A percentile compares a stretch with the other conserved stretches of the same genome.
Evolutionary conservation across 1,284 basidiomycete species (phyloP).

Genomic region (Moniliophthora roreri): DNA sequence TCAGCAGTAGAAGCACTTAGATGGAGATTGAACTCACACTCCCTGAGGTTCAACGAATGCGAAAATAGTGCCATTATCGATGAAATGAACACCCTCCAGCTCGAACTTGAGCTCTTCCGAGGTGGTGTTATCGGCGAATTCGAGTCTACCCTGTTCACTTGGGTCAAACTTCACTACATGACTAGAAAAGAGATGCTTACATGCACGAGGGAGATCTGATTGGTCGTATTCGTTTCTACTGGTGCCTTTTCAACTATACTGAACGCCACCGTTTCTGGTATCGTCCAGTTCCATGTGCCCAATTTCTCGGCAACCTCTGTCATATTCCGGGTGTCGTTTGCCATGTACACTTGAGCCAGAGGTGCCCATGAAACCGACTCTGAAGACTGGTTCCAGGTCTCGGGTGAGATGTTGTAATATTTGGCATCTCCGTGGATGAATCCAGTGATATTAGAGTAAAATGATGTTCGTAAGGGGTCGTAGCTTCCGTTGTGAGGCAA

Average conservation of each 20-base stretch:
- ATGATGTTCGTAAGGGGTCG: slow-evolving; percentile 51
- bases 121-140: slow-evolving; percentile 51
- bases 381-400: slow-evolving; percentile 32
- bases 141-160: slow-evolving; percentile 61
- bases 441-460: slow-evolving; percentile 75
- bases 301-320: slow-evolving; percentile 46
- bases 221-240: slow-evolving; percentile 31
- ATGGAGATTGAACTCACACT: slow-evolving; percentile 37
- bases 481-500: slow-evolving; percentile 44
- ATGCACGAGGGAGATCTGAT: slow-evolving; percentile 58
- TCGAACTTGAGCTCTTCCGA: slow-evolving; percentile 64
- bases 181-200: slow-evolving; percentile 40
- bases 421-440: slow-evolving; percentile 64
- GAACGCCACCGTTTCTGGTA: slow-evolving; percentile 58
- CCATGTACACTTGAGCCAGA: slow-evolving; percentile 48
- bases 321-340: slow-evolving; percentile 42
- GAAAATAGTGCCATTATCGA: slow-evolving; percentile 76
- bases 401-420: slow-evolving; percentile 63
- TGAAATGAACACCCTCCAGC: slow-evolving; percentile 78
- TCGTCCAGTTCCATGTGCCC: slow-evolving; percentile 71
- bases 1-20: slow-evolving; percentile 6
- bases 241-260: slow-evolving; percentile 65
- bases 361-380: slow-evolving; percentile 44
- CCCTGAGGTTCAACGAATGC: slow-evolving; percentile 69
- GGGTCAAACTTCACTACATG: not conserved